These are phyloP conservation scores for Fusarium longipes DNA, from an alignment of 2,329 filamentous ascomycete species.

Conservation along the genomic window DNA sequence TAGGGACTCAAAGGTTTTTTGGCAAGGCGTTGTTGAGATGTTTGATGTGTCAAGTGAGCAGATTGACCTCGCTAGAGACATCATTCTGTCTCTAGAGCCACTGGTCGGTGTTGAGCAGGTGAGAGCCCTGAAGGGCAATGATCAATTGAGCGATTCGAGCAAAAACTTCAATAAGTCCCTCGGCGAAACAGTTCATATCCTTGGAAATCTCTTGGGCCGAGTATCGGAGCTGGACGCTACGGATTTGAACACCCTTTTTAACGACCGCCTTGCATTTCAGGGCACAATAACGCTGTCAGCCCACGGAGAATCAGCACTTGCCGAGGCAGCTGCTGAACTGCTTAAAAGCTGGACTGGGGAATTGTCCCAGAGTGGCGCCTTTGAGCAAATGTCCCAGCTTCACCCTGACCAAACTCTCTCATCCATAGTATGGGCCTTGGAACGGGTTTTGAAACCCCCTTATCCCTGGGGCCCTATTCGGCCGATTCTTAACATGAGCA, in stretches of 20 bases:
- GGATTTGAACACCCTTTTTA: slow-evolving; percentile 77
- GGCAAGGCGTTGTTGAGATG: slow-evolving; percentile 65
- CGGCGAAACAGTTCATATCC: slow-evolving; percentile 62
- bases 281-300: slow-evolving; percentile 83
- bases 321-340: slow-evolving; percentile 82
- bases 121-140: slow-evolving; percentile 61
- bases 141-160: slow-evolving; percentile 53
- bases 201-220: slow-evolving; percentile 80
- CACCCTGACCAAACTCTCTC: slow-evolving; percentile 56
- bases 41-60: slow-evolving; percentile 82
- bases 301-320: slow-evolving; percentile 81
- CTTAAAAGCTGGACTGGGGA: slow-evolving; percentile 85
- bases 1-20: slow-evolving; percentile 68
- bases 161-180: slow-evolving; percentile 84
- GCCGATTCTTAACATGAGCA: slow-evolving; percentile 67
- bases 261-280: slow-evolving; percentile 74
- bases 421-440: slow-evolving; percentile 57
- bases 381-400: slow-evolving; percentile 54
- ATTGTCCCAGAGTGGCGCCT: slow-evolving; percentile 56
- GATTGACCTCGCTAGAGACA: slow-evolving; percentile 77
- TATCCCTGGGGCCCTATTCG: slow-evolving; percentile 68
- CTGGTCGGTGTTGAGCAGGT: slow-evolving; percentile 83
- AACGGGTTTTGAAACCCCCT: slow-evolving; percentile 51
- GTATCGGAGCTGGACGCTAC: slow-evolving; percentile 79
- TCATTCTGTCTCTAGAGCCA: slow-evolving; percentile 76